A percentile compares a stretch with the other conserved stretches of the same genome.
Evolutionary conservation across 2,329 filamentous ascomycete genomes (phyloP).

Genomic region (Berkeleyomyces basicola): DNA sequence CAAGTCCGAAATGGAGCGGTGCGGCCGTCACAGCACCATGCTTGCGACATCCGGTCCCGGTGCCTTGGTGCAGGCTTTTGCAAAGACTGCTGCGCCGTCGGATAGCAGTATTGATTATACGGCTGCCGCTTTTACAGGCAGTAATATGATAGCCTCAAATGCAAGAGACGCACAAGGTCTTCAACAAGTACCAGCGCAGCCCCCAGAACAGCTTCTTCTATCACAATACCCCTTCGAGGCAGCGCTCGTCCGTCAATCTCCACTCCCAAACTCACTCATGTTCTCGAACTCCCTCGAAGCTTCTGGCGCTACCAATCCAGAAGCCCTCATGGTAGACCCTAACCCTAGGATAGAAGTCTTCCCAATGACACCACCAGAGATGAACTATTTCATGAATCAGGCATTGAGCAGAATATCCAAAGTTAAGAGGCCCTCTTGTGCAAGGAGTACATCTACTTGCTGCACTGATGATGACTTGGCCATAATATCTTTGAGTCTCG

Average conservation of each 20-base stretch:
- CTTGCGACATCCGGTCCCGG: neutral
- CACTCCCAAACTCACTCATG: neutral
- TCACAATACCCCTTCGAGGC: neutral
- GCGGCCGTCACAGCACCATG: conserved; percentile 1
- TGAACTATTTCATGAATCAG: neutral
- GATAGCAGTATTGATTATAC: neutral
- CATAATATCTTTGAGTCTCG: neutral
- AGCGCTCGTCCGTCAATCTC: neutral
- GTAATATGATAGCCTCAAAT: neutral
- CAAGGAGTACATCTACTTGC: neutral
- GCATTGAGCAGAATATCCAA: neutral
- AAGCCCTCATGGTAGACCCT: neutral
- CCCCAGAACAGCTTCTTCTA: neutral
- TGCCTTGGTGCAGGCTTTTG: no score
- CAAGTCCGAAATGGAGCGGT: conserved; percentile 2
- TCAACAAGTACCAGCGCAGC: neutral
- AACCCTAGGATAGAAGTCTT: neutral
- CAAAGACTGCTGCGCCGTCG: neutral
- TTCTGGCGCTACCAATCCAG: neutral
- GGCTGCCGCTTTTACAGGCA: neutral
- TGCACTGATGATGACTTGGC: neutral
- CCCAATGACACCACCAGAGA: neutral
- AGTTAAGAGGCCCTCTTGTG: neutral
- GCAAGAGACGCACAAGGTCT: neutral
- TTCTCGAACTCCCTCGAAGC: neutral